Evolutionary conservation across 345 rosid genomes (phyloP), one percentile per base, ranked within the genome.

Genomic region (Eucalyptus tenuipes): DNA sequence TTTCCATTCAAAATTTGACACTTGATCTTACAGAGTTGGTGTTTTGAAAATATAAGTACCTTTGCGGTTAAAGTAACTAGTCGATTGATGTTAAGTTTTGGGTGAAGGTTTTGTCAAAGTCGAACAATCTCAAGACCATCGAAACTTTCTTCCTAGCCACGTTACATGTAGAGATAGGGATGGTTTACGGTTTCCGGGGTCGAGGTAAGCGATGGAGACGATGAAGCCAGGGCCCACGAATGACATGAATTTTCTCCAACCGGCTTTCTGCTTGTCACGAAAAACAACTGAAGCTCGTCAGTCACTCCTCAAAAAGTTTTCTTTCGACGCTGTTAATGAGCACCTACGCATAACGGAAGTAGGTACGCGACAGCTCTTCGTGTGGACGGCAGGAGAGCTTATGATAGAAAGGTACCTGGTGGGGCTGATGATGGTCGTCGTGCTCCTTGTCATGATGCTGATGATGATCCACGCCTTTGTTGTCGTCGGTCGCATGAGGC

Each of bases 171-270:
- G 1, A 57, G 16, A 55, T 29, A 50, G 49, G 55, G 20, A 57
- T 42, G 40, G 27, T 40, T 79, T 89, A 91, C 92, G 17, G 87
- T 92, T 92, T 18, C 91, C 90, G 8, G 92, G 93, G 55, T 90
- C 93, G 37, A 92, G 93, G 68, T 92, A 90, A 37, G 92, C 91
- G 45, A 89, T 27, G 6, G 92, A 89, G 64, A 92, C 93, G 44
- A 92, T 68, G 61, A 92, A 90, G 18, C 93, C 91, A 13, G 93
- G 91, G 49, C 93, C 93, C 20, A 88, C 86, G 42, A 61, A 88
- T 31, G 89, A 24, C 49, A 90, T 25, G 87, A 92, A 87, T 59
- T 90, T 89, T 64, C 55, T 92, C 92, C 92, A 92, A 29, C 88
- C 91, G n/a, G 93, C 85, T 40, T 86, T 47, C 87, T 89, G 85